A percentile compares a stretch with the other conserved stretches of the same genome.
These are phyloP conservation scores for Talaromyces ruber DNA, from an alignment of 495 filamentous ascomycete species.

Conservation along the genomic window DNA sequence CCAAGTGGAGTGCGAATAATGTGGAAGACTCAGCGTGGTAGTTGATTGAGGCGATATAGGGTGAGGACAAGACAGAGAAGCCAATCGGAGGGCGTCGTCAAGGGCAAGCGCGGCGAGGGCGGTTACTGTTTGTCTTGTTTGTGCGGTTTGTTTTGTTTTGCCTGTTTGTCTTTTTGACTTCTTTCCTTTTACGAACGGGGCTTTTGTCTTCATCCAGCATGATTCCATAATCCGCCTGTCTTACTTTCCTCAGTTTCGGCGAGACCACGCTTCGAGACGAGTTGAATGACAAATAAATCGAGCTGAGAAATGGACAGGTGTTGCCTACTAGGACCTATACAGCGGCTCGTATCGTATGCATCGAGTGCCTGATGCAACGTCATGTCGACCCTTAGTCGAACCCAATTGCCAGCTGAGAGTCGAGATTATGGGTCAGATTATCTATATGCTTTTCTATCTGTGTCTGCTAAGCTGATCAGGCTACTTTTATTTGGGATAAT, in stretches of 20 bases:
- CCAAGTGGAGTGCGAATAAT: background rate
- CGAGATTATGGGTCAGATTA: background rate
- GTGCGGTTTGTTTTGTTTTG: background rate
- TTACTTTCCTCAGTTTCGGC: background rate
- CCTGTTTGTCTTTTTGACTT: background rate
- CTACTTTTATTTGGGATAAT: conserved; percentile 56
- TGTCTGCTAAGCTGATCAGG: background rate
- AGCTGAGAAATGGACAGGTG: background rate
- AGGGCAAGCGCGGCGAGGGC: background rate
- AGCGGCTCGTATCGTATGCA: background rate
- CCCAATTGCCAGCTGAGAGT: background rate
- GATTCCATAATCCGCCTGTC: background rate
- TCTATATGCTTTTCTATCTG: background rate
- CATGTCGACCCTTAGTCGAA: background rate
- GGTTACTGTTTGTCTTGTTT: conserved; percentile 4
- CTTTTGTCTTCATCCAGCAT: background rate
- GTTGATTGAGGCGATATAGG: background rate
- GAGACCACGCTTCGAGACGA: background rate
- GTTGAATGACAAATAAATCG: background rate
- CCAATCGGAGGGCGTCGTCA: background rate
- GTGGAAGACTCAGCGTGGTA: background rate
- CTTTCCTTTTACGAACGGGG: background rate
- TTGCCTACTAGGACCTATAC: no score
- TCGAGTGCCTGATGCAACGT: background rate
- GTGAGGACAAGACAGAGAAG: background rate